Evolutionary conservation across 148 eudicot species (phyloP).

Genomic region (Camellia japonica): DNA sequence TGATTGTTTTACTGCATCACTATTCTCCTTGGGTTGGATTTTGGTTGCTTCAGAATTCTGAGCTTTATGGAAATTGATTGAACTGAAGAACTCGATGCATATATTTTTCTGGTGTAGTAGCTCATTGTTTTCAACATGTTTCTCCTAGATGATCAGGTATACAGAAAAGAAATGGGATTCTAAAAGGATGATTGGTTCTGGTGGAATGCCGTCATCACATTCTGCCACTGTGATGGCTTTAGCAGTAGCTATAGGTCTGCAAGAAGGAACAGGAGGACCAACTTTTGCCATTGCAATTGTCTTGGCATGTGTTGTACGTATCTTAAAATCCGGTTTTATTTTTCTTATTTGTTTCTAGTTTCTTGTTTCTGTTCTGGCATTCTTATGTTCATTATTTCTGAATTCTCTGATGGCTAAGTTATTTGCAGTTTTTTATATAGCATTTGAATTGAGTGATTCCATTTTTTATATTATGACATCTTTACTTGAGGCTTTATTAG

Average conservation of each 20-base stretch:
- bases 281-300: constrained; percentile 83
- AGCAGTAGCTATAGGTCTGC: constrained; percentile 63
- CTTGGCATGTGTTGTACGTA: constrained; percentile 85
- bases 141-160: constrained; percentile 56
- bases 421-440: background rate
- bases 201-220: constrained; percentile 97
- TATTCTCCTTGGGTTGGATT: background rate
- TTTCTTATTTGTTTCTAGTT: background rate
- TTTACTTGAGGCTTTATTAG: background rate
- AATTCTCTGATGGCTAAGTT: background rate
- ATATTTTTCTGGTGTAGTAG: background rate
- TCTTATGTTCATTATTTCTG: background rate
- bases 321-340: constrained; percentile 10
- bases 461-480: background rate
- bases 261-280: constrained; percentile 66
- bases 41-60: background rate
- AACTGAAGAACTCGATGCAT: background rate
- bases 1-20: background rate
- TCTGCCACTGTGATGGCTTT: constrained; percentile 82
- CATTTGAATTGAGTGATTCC: background rate
- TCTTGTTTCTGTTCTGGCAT: background rate
- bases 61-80: background rate
- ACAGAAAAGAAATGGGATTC: constrained; percentile 95
- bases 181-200: constrained; percentile 68
- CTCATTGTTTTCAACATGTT: constrained; percentile 15